Evolutionary conservation across 257 asterid species (phyloP).

Genomic region (Primulina huaijiensis): DNA sequence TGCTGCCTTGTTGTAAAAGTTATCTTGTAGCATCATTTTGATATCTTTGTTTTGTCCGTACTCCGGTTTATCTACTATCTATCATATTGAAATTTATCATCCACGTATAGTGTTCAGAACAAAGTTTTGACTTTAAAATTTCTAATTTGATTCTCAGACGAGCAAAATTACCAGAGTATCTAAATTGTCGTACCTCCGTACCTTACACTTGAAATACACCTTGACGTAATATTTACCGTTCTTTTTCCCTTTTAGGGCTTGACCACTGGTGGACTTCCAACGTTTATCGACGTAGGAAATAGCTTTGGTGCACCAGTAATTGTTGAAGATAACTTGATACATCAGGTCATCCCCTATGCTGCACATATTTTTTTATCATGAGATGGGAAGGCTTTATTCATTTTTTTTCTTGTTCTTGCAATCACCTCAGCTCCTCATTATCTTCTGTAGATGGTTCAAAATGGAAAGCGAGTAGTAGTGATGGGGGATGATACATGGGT

Average conservation of each 20-base stretch:
- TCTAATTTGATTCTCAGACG: constrained; percentile 6
- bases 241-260: constrained; percentile 55
- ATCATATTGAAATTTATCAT: neutral
- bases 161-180: constrained; percentile 11
- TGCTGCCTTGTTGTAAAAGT: constrained; percentile 14
- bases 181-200: neutral
- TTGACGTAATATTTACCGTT: constrained; percentile 1
- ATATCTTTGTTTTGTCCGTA: neutral
- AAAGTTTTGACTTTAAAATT: neutral
- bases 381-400: neutral
- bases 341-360: constrained; percentile 49
- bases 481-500: constrained; percentile 99
- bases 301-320: constrained; percentile 99
- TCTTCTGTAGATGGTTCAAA: constrained; percentile 62
- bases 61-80: neutral
- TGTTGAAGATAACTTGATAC: constrained; percentile 86
- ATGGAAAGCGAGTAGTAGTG: constrained; percentile 90
- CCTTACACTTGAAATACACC: constrained; percentile 18
- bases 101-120: constrained; percentile 1
- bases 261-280: constrained; percentile 99
- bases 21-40: neutral
- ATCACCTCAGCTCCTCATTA: constrained; percentile 21
- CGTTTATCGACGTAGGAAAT: constrained; percentile 93
- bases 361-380: constrained; percentile 1
- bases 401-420: constrained; percentile 7